Percentiles rank a stretch among this genome's conserved stretches.
Evolutionary conservation across 192 early-diverging fungal genomes (phyloP).

Genomic region (Diversispora eburnea): DNA sequence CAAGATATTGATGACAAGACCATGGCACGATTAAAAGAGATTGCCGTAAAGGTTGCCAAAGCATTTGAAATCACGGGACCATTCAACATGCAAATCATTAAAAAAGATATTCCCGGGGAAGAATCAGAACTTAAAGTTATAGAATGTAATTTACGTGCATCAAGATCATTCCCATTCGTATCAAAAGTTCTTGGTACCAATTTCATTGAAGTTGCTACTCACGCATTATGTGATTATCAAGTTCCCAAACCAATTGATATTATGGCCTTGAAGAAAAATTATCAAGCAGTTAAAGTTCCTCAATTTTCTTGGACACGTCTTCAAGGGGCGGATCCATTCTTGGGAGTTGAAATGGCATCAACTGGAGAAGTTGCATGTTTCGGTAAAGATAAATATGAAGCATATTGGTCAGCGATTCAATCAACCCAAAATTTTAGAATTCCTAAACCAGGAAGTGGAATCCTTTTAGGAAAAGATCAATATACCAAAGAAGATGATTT

Average conservation of each 20-base stretch:
- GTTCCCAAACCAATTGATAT: slow-evolving; percentile 75
- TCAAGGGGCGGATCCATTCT: slow-evolving; percentile 92
- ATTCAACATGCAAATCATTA: slow-evolving; percentile 99
- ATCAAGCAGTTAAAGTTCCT: slow-evolving; percentile 95
- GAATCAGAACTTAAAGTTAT: slow-evolving; percentile 93
- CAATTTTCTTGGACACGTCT: slow-evolving; percentile 97
- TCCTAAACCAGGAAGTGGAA: slow-evolving; percentile 61
- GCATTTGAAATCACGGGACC: slow-evolving; percentile 97
- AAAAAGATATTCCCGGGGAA: slow-evolving; percentile 77
- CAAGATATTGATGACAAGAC: slow-evolving; percentile 95
- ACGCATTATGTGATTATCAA: slow-evolving; percentile 84
- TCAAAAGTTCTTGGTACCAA: slow-evolving; percentile 95
- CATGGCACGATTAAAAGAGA: slow-evolving; percentile 86
- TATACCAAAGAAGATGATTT: slow-evolving; percentile 70
- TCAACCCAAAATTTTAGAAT: slow-evolving; percentile 93
- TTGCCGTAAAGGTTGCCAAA: slow-evolving; percentile 87
- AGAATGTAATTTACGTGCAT: slow-evolving; percentile 97
- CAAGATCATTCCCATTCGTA: slow-evolving; percentile 96
- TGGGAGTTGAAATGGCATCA: slow-evolving; percentile 99
- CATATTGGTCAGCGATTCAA: slow-evolving; percentile 92
- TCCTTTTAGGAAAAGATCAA: slow-evolving; percentile 68
- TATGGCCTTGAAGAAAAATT: slow-evolving; percentile 66
- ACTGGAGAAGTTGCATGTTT: slow-evolving; percentile 99
- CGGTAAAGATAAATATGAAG: slow-evolving; percentile 96
- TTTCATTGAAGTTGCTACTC: slow-evolving; percentile 95